These are phyloP conservation scores for Cryptococcus sp. DNA, from an alignment of 1,284 basidiomycete genomes.

Conservation along the genomic window DNA sequence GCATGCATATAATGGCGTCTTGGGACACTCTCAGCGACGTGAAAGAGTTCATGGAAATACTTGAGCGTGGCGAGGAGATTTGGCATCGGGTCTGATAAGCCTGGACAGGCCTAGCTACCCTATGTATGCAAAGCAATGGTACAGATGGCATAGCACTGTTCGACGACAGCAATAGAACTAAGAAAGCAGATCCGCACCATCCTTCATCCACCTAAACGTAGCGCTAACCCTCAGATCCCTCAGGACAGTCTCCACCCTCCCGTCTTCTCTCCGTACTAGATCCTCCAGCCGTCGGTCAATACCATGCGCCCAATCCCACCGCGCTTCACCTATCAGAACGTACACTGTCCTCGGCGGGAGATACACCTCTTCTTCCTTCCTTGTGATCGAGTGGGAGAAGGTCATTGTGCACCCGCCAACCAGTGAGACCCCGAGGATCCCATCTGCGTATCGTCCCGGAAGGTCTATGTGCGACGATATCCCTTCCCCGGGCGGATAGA, in stretches of 20 bases:
- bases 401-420: slow-evolving; percentile 46
- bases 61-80: too few relatives aligned
- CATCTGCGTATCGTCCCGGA: slow-evolving; percentile 53
- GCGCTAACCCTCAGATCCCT: slow-evolving; percentile 48
- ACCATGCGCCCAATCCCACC: slow-evolving; percentile 57
- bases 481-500: slow-evolving; percentile 54
- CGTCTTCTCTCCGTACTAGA: slow-evolving; percentile 26
- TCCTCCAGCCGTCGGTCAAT: slow-evolving; percentile 44
- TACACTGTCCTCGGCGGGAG: slow-evolving; percentile 53
- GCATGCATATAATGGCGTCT: too few relatives aligned
- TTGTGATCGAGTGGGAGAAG: slow-evolving; percentile 17
- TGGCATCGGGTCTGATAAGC: too few relatives aligned
- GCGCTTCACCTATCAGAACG: slow-evolving; percentile 48
- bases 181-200: slow-evolving; percentile 42
- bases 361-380: slow-evolving; percentile 38
- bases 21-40: too few relatives aligned
- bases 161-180: slow-evolving; percentile 5
- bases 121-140: background rate
- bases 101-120: too few relatives aligned
- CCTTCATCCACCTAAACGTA: slow-evolving; percentile 52
- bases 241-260: slow-evolving; percentile 26
- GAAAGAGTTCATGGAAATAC: too few relatives aligned
- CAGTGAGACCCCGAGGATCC: slow-evolving; percentile 49
- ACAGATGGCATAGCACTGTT: too few relatives aligned
- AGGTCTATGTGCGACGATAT: slow-evolving; percentile 56